Percentiles rank a stretch among this genome's conserved stretches.
These are phyloP conservation scores for Epichloe gansuensis DNA, from an alignment of 2,329 filamentous ascomycete genomes.

Conservation along the genomic window DNA sequence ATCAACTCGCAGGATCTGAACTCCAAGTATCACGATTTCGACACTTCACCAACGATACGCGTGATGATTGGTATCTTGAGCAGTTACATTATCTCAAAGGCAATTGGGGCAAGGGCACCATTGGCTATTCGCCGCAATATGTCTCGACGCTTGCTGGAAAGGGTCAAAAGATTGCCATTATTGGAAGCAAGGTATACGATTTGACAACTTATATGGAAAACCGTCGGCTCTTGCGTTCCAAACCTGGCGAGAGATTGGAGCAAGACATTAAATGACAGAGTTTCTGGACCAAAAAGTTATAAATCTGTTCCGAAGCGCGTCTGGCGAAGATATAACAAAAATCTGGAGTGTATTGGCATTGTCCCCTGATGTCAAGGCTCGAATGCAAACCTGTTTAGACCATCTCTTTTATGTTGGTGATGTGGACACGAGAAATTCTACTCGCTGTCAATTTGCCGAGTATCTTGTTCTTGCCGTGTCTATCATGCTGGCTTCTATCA, in stretches of 20 bases:
- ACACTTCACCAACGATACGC: slow-evolving; percentile 64
- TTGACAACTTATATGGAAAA: slow-evolving; percentile 71
- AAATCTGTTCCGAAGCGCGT: slow-evolving; percentile 59
- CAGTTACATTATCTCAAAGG: slow-evolving; percentile 66
- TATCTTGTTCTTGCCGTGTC: slow-evolving; percentile 85
- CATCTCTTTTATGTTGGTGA: slow-evolving; percentile 92
- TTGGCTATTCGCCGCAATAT: slow-evolving; percentile 73
- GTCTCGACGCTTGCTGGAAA: slow-evolving; percentile 55
- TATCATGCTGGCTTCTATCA: slow-evolving; percentile 64
- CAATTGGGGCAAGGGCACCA: slow-evolving; percentile 72
- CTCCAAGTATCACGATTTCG: slow-evolving; percentile 85
- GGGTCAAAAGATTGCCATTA: slow-evolving; percentile 58
- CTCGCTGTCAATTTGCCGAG: slow-evolving; percentile 71
- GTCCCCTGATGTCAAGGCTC: slow-evolving; percentile 38
- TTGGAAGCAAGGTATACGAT: slow-evolving; percentile 75
- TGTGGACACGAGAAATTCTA: slow-evolving; percentile 79
- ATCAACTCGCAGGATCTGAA: slow-evolving; percentile 59
- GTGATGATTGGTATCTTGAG: slow-evolving; percentile 86
- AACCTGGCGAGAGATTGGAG: slow-evolving; percentile 36
- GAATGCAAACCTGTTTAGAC: slow-evolving; percentile 76
- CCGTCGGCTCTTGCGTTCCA: slow-evolving; percentile 52
- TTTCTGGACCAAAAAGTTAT: slow-evolving; percentile 74
- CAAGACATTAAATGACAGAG: slow-evolving; percentile 41
- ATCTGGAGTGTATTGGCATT: slow-evolving; percentile 64
- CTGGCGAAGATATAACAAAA: slow-evolving; percentile 72